Conservation (phyloP, 192 early-diverging fungal species). For the Gaertneriomyces semiglobifer region DNA sequence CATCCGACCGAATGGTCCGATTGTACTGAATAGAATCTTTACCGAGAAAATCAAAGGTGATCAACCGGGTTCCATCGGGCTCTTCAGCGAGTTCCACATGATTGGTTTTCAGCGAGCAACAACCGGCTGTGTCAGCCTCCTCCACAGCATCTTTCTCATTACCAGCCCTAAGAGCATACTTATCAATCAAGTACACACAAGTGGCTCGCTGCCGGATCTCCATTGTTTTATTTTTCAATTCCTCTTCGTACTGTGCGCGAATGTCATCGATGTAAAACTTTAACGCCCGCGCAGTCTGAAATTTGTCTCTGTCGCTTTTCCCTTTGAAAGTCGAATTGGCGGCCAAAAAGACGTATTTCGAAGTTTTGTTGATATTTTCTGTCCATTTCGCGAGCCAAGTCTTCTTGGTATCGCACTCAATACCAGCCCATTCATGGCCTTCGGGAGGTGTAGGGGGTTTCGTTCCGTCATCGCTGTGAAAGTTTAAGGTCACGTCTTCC, state of each 20-base stretch:
- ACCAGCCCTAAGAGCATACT: slow-evolving; percentile 89
- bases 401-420: slow-evolving; percentile 86
- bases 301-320: slow-evolving; percentile 92
- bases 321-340: slow-evolving; percentile 92
- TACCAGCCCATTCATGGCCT: slow-evolving; percentile 84
- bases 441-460: slow-evolving; percentile 75
- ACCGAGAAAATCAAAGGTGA: slow-evolving; percentile 94
- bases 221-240: slow-evolving; percentile 78
- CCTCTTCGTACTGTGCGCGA: slow-evolving; percentile 71
- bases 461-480: slow-evolving; percentile 61
- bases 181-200: slow-evolving; percentile 94
- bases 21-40: slow-evolving; percentile 96
- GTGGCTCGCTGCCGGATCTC: slow-evolving; percentile 86
- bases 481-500: slow-evolving; percentile 92
- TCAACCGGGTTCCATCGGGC: slow-evolving; percentile 63
- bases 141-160: slow-evolving; percentile 93
- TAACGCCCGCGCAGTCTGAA: slow-evolving; percentile 88
- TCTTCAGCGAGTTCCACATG: slow-evolving; percentile 70
- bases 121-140: slow-evolving; percentile 98
- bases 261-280: slow-evolving; percentile 74
- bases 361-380: slow-evolving; percentile 91
- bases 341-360: slow-evolving; percentile 94
- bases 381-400: slow-evolving; percentile 99
- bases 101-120: slow-evolving; percentile 92
- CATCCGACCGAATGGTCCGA: slow-evolving; percentile 78